phyloP scores from a whole-genome alignment of 75 land plant genomes.

The Pinus taeda region DNA sequence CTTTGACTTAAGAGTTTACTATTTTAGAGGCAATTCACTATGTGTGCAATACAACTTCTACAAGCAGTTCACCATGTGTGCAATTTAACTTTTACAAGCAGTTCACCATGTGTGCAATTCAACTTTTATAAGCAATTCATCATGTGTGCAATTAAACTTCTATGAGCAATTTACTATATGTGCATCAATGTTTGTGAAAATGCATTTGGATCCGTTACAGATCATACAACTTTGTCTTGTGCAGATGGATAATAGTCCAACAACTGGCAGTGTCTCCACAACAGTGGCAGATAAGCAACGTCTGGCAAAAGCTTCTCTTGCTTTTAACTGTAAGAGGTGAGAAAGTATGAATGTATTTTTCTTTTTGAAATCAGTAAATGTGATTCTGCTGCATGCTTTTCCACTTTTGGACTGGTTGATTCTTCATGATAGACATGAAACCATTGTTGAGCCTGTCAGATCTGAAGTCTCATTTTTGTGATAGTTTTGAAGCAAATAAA shows the following conservation, averaged over 20 bases:
- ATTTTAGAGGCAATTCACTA: too few species aligned
- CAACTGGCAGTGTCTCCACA: slow-evolving; percentile 86
- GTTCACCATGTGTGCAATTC: too few species aligned
- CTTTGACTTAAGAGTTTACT: too few species aligned
- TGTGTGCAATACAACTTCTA: too few species aligned
- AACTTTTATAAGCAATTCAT: too few species aligned
- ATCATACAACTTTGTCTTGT: neutral
- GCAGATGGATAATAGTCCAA: slow-evolving; percentile 90
- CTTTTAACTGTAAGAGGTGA: slow-evolving; percentile 89
- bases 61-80: too few species aligned
- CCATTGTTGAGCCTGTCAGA: neutral
- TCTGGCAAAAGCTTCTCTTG: slow-evolving; percentile 80
- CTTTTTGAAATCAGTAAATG: neutral
- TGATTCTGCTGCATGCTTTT: neutral
- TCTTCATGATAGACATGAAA: neutral
- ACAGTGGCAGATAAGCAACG: slow-evolving; percentile 67
- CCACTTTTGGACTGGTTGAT: neutral
- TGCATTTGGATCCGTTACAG: neutral
- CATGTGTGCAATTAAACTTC: too few species aligned
- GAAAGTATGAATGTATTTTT: slow-evolving; percentile 8
- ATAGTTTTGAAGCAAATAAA: neutral
- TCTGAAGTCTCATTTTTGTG: neutral
- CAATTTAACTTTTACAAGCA: too few species aligned
- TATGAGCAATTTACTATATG: too few species aligned
- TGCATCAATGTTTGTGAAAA: neutral